phyloP scores from a whole-genome alignment of 2,329 filamentous ascomycete genomes.

The Pseudogymnoascus sp. region DNA sequence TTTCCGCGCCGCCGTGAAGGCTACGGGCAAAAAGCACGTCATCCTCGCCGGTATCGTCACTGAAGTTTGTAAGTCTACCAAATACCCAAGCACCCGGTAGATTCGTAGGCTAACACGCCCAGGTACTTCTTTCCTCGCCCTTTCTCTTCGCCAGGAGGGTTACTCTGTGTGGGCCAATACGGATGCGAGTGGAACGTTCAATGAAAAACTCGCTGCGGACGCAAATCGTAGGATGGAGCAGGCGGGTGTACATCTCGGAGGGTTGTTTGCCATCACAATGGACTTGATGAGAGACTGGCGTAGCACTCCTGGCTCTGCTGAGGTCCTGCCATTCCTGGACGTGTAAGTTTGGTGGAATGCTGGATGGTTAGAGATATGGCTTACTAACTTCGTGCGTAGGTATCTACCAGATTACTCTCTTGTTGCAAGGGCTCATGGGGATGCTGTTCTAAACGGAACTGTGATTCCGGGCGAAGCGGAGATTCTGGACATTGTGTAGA shows the following conservation, averaged over 20 bases:
- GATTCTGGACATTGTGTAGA: conserved; percentile 13
- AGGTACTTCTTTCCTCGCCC: conserved; percentile 63
- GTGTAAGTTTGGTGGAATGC: conserved; percentile 29
- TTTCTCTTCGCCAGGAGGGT: conserved; percentile 63
- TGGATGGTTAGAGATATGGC: neutral
- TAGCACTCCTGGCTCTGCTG: conserved; percentile 40
- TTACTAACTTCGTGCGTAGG: conserved; percentile 17
- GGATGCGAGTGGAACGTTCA: conserved; percentile 64
- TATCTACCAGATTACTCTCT: conserved; percentile 61
- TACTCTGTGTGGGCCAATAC: conserved; percentile 70
- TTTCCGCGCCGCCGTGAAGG: conserved; percentile 59
- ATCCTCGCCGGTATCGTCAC: conserved; percentile 68
- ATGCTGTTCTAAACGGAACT: conserved; percentile 54
- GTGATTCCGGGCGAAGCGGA: conserved; percentile 47
- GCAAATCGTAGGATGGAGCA: conserved; percentile 61
- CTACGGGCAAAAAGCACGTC: conserved; percentile 61
- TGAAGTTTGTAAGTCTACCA: conserved; percentile 54
- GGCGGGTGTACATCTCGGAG: conserved; percentile 53
- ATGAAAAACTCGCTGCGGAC: conserved; percentile 52
- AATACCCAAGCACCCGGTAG: neutral
- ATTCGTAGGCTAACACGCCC: conserved; percentile 3
- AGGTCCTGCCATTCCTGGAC: conserved; percentile 59
- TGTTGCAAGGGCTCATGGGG: conserved; percentile 54
- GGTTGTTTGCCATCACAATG: conserved; percentile 26
- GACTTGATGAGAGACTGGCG: conserved; percentile 27